Base-by-base conservation (phyloP, 345 rosid genomes). In the Anastatica hierochuntica region DNA sequence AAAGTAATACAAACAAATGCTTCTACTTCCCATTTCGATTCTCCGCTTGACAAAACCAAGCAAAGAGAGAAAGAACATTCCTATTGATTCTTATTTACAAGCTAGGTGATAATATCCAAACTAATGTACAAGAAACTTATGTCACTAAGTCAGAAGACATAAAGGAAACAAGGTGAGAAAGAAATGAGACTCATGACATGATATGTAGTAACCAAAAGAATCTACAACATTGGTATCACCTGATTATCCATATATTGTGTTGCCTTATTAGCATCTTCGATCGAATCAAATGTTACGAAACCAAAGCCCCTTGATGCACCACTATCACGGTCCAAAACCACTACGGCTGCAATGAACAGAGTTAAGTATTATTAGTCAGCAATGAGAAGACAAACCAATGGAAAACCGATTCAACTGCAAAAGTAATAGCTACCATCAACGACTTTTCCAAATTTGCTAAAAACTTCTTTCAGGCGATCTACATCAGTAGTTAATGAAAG, bases 251-350 rank as follows among this genome's bases (percentile, higher is more conserved):
- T 52, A 46, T 15, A 14, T 30, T 29, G 56, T 8, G 46, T 53
- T 38, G 71, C 66, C 1, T 31, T 45, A 38, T 45, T 58, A 67
- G 71, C 71, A 50, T 34, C 61, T 6, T 59, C 60, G 4, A 52
- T 43, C 0, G 66, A 38, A 45, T 59, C 60, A 53, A 26, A 67
- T 12, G 71, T 67, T 46, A 67, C 56, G 11, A 59, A 67, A 59
- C 71, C 71, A 53, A 67, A 67, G 15, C 66, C 43, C 50, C 4
- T 67, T 0, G 71, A 46, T 7, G 29, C 16, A 53, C 66, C 66
- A 45, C n/a, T 67, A 12, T 66, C 71, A 58, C 65, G 71, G 45
- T 59, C 71, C 23, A 43, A 51, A 53, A 67, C 33, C 23, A 67
- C 66, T 6, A 45, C 58, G 14, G 64, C 71, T 67, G 61, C 20